These are phyloP conservation scores for Prunus mongolica DNA, from an alignment of 306 rosid genomes.

Conservation along the genomic window DNA sequence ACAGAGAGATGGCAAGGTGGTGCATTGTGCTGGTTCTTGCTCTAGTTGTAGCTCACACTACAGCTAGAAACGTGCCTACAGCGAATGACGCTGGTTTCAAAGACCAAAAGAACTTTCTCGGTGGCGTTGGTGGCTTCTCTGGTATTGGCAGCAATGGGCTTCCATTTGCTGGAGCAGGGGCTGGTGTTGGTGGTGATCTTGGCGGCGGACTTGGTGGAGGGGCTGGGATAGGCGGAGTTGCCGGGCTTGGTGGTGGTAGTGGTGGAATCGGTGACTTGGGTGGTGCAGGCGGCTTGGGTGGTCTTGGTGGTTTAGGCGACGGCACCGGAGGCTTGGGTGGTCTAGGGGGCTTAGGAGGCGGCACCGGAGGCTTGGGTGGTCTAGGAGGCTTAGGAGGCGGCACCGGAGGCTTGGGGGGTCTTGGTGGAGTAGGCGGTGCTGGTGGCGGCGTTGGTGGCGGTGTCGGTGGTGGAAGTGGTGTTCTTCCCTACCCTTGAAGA, in stretches of 20 bases:
- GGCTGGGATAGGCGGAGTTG: slow-evolving; percentile 22
- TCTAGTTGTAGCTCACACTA: slow-evolving; percentile 35
- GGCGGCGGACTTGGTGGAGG: slow-evolving; percentile 29
- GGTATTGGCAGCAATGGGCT: slow-evolving; percentile 59
- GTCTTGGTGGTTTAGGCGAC: slow-evolving; percentile 19
- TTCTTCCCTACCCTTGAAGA: slow-evolving; percentile 56
- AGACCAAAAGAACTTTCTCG: slow-evolving; percentile 73
- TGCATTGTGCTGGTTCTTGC: slow-evolving; percentile 47
- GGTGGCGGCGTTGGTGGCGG: slow-evolving; percentile 23
- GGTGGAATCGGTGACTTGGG: slow-evolving; percentile 18
- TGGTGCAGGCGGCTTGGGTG: slow-evolving; percentile 14
- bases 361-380: slow-evolving; percentile 14
- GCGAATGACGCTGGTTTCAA: slow-evolving; percentile 35
- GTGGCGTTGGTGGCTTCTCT: slow-evolving; percentile 59
- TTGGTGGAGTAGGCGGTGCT: slow-evolving; percentile 21
- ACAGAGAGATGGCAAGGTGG: slow-evolving; percentile 41
- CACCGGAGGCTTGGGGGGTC: slow-evolving; percentile 6
- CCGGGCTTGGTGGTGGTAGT: slow-evolving; percentile 20
- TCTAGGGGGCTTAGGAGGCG: slow-evolving; percentile 17
- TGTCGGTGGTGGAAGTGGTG: slow-evolving; percentile 22
- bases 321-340: slow-evolving; percentile 12
- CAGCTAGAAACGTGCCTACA: slow-evolving; percentile 47
- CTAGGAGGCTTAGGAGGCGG: slow-evolving; percentile 17
- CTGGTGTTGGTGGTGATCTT: slow-evolving; percentile 30
- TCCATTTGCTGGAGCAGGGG: slow-evolving; percentile 62